Percentiles rank a stretch among this genome's conserved stretches.
Evolutionary conservation across 805 yeast genomes (phyloP).

Genomic region (Saccharomycopsis guyanensis): DNA sequence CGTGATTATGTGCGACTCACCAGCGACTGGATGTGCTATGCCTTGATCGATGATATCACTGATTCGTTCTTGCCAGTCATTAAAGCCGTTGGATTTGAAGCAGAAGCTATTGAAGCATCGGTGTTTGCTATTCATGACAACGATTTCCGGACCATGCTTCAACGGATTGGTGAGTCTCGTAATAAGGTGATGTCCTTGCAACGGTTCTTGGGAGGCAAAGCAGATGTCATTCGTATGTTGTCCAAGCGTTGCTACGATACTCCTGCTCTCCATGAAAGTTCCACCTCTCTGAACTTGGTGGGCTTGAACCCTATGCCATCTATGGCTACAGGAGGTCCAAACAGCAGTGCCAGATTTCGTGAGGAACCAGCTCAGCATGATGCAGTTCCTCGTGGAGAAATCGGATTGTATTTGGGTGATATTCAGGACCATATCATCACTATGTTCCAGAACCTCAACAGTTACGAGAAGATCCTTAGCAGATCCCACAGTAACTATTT

Average conservation of each 20-base stretch:
- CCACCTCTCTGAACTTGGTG: background rate
- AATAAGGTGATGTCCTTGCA: constrained; percentile 87
- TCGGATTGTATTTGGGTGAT: constrained; percentile 88
- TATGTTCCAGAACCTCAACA: constrained; percentile 83
- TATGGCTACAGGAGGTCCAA: background rate
- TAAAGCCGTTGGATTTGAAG: constrained; percentile 50
- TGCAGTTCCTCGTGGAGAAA: constrained; percentile 77
- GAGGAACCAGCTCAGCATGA: background rate
- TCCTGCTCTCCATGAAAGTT: background rate
- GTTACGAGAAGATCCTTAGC: constrained; percentile 89
- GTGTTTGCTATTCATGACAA: constrained; percentile 73
- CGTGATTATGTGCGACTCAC: constrained; percentile 52
- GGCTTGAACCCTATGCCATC: background rate
- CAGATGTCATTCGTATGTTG: constrained; percentile 93
- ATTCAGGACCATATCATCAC: constrained; percentile 96
- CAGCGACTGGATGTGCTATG: constrained; percentile 62
- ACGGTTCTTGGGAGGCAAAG: constrained; percentile 86
- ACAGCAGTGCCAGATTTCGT: background rate
- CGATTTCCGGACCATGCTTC: constrained; percentile 71
- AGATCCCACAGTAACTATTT: constrained; percentile 87
- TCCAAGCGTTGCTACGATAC: constrained; percentile 86
- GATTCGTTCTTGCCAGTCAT: constrained; percentile 59
- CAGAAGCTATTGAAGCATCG: constrained; percentile 65
- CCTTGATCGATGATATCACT: constrained; percentile 57
- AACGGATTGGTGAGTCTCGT: constrained; percentile 81